Evolutionary conservation across 192 early-diverging fungal species (phyloP).

Genomic region (Dissophora globulifera): DNA sequence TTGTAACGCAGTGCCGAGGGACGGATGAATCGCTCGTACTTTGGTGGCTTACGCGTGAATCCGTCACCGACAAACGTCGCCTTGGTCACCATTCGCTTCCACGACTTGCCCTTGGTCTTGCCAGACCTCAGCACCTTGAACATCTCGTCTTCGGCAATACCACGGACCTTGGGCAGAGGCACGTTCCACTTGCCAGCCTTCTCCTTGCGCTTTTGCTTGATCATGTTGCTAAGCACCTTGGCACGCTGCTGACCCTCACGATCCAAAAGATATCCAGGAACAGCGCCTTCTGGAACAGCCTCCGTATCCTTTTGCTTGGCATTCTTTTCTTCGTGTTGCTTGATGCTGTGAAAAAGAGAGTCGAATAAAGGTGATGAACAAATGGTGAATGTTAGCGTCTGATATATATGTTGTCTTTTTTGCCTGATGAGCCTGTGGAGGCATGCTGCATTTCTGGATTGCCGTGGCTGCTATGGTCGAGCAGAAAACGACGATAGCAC

Average conservation of each 20-base stretch:
- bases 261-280: conserved; percentile 97
- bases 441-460: too few species aligned
- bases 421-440: too few species aligned
- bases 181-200: conserved; percentile 99
- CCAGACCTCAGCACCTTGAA: conserved; percentile 98
- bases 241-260: conserved; percentile 97
- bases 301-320: conserved; percentile 93
- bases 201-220: conserved; percentile 99
- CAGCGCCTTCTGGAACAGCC: conserved; percentile 93
- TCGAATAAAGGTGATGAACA: too few species aligned
- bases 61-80: conserved; percentile 99
- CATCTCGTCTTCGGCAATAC: conserved; percentile 99
- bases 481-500: too few species aligned
- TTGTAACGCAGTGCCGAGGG: conserved; percentile 98
- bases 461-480: too few species aligned
- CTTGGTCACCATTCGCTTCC: conserved; percentile 99
- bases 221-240: conserved; percentile 98
- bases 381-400: too few species aligned
- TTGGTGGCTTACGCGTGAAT: conserved; percentile 99
- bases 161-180: conserved; percentile 97
- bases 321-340: conserved; percentile 97
- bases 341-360: conserved; percentile 68
- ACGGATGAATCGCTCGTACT: conserved; percentile 98
- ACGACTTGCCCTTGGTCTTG: conserved; percentile 93
- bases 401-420: too few species aligned